Percentiles rank a stretch among this genome's conserved stretches.
Conservation (phyloP, 306 rosid genomes). For the Vicia faba region DNA sequence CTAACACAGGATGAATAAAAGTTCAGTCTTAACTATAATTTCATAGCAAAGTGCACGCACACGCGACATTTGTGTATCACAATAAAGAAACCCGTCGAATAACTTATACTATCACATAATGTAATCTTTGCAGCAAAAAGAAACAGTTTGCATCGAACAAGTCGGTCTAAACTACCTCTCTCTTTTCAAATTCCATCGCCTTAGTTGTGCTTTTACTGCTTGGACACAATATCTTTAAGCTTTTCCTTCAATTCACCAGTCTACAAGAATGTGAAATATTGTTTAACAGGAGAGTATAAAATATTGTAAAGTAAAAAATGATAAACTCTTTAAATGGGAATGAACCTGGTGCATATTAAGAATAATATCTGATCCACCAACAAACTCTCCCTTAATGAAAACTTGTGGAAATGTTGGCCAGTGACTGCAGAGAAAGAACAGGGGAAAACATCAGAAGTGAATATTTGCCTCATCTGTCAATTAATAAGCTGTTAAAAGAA, state of each 20-base stretch:
- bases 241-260: conserved; percentile 55
- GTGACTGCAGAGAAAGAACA: conserved; percentile 47
- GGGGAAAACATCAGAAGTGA: conserved; percentile 6
- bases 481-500: no score
- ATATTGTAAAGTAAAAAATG: background rate
- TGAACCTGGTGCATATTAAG: conserved; percentile 85
- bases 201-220: conserved; percentile 33
- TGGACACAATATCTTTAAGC: conserved; percentile 44
- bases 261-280: conserved; percentile 44
- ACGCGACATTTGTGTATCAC: background rate
- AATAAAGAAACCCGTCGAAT: conserved; percentile 17
- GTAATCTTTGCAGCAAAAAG: conserved; percentile 32
- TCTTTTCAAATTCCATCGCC: conserved; percentile 22
- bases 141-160: conserved; percentile 29
- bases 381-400: conserved; percentile 89
- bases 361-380: conserved; percentile 90
- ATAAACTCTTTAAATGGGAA: conserved; percentile 7
- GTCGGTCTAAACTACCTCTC: conserved; percentile 34
- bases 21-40: conserved; percentile 15
- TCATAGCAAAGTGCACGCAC: conserved; percentile 2
- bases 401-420: conserved; percentile 96
- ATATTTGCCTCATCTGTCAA: background rate
- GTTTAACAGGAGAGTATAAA: conserved; percentile 22
- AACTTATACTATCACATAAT: conserved; percentile 30
- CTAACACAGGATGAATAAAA: conserved; percentile 10